Base-by-base conservation (phyloP, 768 basidiomycete species). In the Erythrobasidium yunnanense region DNA sequence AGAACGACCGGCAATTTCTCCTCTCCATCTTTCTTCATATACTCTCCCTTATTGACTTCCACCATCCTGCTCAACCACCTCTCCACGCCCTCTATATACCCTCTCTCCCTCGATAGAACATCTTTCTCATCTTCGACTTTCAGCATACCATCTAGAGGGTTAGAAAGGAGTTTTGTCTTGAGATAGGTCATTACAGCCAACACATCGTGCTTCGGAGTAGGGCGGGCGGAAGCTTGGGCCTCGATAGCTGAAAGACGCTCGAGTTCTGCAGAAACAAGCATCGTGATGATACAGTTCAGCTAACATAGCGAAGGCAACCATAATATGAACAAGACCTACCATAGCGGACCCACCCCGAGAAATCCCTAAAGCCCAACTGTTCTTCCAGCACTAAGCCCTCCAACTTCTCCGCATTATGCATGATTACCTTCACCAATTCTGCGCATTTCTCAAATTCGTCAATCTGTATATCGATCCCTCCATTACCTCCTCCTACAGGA, bases 321-420 rank as follows among this genome's bases (percentile, higher is more conserved):
- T 17, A 1, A 17, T 8, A 50, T 15, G 22, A 27, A 57, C 22
- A 4, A 22, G 23, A 55, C 72, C 25, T 7, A 72, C 73, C 73
- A 51, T 60, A 74, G 3, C 53, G 50, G 2, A 74, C 7, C 74
- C 74, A 74, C 4, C 57, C 46, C 20, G 63, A 29, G 38, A 74
- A 73, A n/a, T 70, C 70, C 11, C 54, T 53, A 50, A 74, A 74
- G 22, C 65, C 58, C 3, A 68, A 49, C 47, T 68, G 68, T 27
- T 74, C 74, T 18, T 74, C 72, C 17, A 68, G 47, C 0, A 68
- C 71, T 18, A 55, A 52, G 2, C 47, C 23, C 42, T 73, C 70
- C 8, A 74, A 8, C 11, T 32, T 25, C 0, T 54, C 20, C 0
- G 52, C 30, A 17, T 13, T 11, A 6, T 38, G 35, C 46, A 72